Conservation (phyloP, 495 filamentous ascomycete species). For the Hypoxylon subgilvum region DNA sequence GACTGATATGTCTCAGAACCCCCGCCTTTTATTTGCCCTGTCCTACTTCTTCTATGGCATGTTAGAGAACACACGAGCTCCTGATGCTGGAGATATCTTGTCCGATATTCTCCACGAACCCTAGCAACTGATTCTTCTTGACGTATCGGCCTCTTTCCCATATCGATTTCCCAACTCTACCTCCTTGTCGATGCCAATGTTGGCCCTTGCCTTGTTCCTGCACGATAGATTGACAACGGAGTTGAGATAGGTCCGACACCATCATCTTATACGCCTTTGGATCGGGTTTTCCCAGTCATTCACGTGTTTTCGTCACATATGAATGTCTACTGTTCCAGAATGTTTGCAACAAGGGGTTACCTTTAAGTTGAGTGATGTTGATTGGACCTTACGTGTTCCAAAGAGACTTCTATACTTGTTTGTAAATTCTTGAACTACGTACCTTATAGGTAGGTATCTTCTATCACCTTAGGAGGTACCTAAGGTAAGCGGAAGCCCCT, state of each 20-base stretch:
- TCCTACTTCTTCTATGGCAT: not conserved
- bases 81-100: not conserved
- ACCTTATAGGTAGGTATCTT: no score
- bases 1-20: no score
- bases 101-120: slow-evolving; percentile 1
- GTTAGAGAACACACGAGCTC: not conserved
- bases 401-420: no score
- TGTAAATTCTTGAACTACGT: no score
- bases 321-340: not conserved
- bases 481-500: no score
- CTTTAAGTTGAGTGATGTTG: no score
- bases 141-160: not conserved
- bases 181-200: not conserved
- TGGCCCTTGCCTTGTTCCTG: not conserved
- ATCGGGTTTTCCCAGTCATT: not conserved
- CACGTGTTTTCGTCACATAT: not conserved
- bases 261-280: slow-evolving; percentile 1
- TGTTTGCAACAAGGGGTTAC: no score
- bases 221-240: slow-evolving; percentile 2
- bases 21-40: no score
- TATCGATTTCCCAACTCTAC: not conserved
- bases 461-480: no score
- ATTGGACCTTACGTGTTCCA: no score
- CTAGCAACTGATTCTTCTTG: not conserved
- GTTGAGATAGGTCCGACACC: not conserved